These are phyloP conservation scores for Lepiota venenata DNA, from an alignment of 768 basidiomycete genomes.

Conservation along the genomic window DNA sequence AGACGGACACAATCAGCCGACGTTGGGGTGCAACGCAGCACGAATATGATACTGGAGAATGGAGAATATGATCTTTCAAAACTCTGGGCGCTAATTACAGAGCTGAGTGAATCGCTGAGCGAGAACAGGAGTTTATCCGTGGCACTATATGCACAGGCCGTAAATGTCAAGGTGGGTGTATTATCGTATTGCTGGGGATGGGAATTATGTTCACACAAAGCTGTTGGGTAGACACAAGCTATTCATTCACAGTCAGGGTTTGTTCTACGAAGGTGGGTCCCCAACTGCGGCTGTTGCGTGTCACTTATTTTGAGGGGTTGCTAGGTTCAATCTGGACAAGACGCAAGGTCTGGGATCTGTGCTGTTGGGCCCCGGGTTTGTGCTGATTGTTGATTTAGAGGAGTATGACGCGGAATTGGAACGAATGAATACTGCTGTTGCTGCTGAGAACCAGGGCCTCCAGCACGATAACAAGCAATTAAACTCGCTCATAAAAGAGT, in stretches of 20 bases:
- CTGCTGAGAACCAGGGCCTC: conserved; percentile 78
- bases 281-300: neutral
- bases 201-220: neutral
- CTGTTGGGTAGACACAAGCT: conserved; percentile 64
- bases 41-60: conserved; percentile 55
- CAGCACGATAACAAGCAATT: conserved; percentile 97
- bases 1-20: neutral
- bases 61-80: conserved; percentile 59
- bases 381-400: conserved; percentile 46
- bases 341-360: conserved; percentile 54
- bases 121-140: conserved; percentile 74
- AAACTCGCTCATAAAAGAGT: conserved; percentile 87
- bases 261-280: conserved; percentile 71
- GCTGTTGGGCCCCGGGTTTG: neutral
- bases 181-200: neutral
- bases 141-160: conserved; percentile 67
- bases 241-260: conserved; percentile 90
- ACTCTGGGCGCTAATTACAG: conserved; percentile 66
- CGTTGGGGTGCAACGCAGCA: neutral
- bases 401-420: conserved; percentile 89
- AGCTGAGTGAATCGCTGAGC: conserved; percentile 80
- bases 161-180: conserved; percentile 74
- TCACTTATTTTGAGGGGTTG: conserved; percentile 7
- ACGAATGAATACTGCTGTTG: conserved; percentile 77
- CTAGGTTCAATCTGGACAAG: conserved; percentile 86